Evolutionary conservation across 169 alveolate genomes (phyloP), one percentile per base, ranked within the genome.

Genomic region (Plasmodium cynomolgi): DNA sequence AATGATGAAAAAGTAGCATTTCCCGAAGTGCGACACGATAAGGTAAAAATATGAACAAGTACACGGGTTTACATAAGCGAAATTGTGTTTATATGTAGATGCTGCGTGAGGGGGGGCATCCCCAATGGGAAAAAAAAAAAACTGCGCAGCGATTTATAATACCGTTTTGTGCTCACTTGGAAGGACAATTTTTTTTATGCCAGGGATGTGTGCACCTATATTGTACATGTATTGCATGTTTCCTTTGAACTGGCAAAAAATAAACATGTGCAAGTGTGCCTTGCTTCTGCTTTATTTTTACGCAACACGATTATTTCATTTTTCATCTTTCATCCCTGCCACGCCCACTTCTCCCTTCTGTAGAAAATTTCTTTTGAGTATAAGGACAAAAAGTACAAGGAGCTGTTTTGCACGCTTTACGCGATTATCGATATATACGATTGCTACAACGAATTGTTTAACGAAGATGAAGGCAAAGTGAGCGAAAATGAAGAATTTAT

Each of bases 401-500:
- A 77, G 26, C 37, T 86, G 9, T 86, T 86, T 86, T 86, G 93
- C 47, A 31, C 93, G 17, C 85, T 86, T 9, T 86, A 86, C 81
- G 84, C 93, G 15, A 33, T 86, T 75, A 86, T 86, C 44, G 93
- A 86, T 34, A 75, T 79, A 15, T 86, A 68, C 34, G 47, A 86
- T 58, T 86, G 93, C 54, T 86, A 47, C 71, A 86, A 39, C 37
- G 86, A 86, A 20, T 20, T 86, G 39, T 86, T 86, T 29, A 75
- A 79, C 68, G 86, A 86, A 75, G 86, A 86, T 86, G 93, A 86
- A 44, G 86, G 54, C 5, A 86, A 86, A 86, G 85, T 86, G 41
- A 86, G 93, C 68, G 93, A 86, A 62, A 86, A 79, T 58, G 93
- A 86, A 34, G 93, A 86, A 86, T 86, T 86, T 26, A 86, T 86